Conservation (phyloP, 495 filamentous ascomycete species). For the Daldinia childiae region DNA sequence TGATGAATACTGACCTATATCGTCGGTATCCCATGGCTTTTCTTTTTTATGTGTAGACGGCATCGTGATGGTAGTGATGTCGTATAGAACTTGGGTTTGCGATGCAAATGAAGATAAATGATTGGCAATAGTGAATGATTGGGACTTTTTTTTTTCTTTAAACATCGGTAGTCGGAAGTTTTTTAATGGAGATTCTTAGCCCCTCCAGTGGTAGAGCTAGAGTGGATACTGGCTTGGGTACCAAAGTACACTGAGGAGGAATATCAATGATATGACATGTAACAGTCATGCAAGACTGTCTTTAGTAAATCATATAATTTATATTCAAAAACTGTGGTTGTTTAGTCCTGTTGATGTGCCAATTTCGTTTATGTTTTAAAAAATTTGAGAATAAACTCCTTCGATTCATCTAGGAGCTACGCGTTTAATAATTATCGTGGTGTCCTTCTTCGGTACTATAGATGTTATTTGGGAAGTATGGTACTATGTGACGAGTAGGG, state of each 20-base stretch:
- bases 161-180: slow-evolving; percentile 31
- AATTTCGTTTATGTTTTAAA: too few species aligned
- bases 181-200: slow-evolving; percentile 13
- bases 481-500: too few species aligned
- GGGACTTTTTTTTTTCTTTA: slow-evolving; percentile 38
- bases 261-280: neutral
- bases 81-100: neutral
- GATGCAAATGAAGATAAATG: slow-evolving; percentile 2
- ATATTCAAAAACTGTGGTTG: too few species aligned
- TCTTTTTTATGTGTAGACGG: slow-evolving; percentile 93
- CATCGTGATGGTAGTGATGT: slow-evolving; percentile 61
- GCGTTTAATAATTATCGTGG: too few species aligned
- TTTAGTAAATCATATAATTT: too few species aligned
- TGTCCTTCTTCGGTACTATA: too few species aligned
- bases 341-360: too few species aligned
- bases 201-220: slow-evolving; percentile 8
- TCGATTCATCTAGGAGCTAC: too few species aligned
- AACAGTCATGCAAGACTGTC: too few species aligned
- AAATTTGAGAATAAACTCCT: too few species aligned
- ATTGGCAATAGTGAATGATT: slow-evolving; percentile 1
- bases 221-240: neutral
- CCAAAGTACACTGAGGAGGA: neutral
- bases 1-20: slow-evolving; percentile 60
- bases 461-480: too few species aligned
- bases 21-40: slow-evolving; percentile 97